phyloP scores from a whole-genome alignment of 352 stramenopile genomes.

The Pilasporangium apinafurcum region DNA sequence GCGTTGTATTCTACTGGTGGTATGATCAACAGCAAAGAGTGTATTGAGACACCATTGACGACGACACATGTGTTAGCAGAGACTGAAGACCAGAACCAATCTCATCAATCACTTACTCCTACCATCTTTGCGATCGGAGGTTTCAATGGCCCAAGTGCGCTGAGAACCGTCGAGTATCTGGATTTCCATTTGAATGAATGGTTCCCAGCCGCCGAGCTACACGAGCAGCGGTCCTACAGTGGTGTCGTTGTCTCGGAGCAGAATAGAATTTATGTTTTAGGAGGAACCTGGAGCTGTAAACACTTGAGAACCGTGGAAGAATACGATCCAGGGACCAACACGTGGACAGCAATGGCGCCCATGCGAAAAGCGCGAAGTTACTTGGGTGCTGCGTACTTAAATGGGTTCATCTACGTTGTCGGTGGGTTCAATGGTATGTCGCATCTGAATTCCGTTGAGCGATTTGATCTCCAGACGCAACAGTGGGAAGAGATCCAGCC shows the following conservation, averaged over 20 bases:
- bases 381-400: slow-evolving; percentile 36
- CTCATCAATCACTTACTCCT: slow-evolving; percentile 15
- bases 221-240: slow-evolving; percentile 52
- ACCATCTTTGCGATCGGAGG: slow-evolving; percentile 69
- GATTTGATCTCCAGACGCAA: slow-evolving; percentile 34
- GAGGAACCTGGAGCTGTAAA: slow-evolving; percentile 45
- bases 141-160: slow-evolving; percentile 47
- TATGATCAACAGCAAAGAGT: slow-evolving; percentile 37
- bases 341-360: slow-evolving; percentile 35
- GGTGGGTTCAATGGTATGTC: slow-evolving; percentile 68
- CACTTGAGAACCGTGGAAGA: slow-evolving; percentile 54
- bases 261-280: slow-evolving; percentile 53
- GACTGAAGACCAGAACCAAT: slow-evolving; percentile 1
- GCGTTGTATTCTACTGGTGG: slow-evolving; percentile 13
- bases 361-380: slow-evolving; percentile 65
- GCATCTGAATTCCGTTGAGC: slow-evolving; percentile 48
- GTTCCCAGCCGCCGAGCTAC: slow-evolving; percentile 43
- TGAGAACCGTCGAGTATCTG: slow-evolving; percentile 58
- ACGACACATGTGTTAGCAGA: slow-evolving; percentile 4
- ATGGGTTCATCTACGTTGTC: slow-evolving; percentile 52
- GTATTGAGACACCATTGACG: slow-evolving; percentile 2
- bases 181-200: slow-evolving; percentile 60
- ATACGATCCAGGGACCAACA: slow-evolving; percentile 47
- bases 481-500: slow-evolving; percentile 49
- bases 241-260: slow-evolving; percentile 39